These are phyloP conservation scores for Neopestalotiopsis sp. DNA, from an alignment of 2,329 filamentous ascomycete genomes.

Conservation along the genomic window DNA sequence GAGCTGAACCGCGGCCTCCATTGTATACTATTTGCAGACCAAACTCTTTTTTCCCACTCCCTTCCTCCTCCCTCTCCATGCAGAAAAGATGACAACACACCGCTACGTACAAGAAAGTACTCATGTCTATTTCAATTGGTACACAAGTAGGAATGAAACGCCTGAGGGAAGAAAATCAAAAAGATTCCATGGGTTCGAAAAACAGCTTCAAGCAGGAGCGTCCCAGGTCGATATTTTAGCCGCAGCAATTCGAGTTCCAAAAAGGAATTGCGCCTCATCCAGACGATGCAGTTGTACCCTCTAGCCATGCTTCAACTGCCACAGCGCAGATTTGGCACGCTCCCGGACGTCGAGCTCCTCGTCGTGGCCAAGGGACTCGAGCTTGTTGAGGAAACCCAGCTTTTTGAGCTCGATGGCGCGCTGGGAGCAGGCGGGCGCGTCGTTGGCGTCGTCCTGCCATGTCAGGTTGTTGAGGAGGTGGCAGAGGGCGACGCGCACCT, in stretches of 20 bases:
- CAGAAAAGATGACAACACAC: not conserved
- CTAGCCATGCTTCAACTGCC: constrained; percentile 65
- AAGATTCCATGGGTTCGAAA: no score
- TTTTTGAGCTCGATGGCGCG: constrained; percentile 72
- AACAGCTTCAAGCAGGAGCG: no score
- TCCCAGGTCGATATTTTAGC: no score
- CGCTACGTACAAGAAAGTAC: no score
- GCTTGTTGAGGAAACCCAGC: constrained; percentile 71
- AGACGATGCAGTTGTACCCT: no score
- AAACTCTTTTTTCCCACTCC: not conserved
- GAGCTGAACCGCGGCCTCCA: not conserved
- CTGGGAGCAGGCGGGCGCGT: constrained; percentile 67
- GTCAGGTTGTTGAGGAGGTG: constrained; percentile 88
- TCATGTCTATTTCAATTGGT: no score
- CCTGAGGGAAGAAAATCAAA: no score
- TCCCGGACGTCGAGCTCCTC: constrained; percentile 82
- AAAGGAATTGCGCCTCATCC: no score
- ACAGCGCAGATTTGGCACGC: constrained; percentile 78
- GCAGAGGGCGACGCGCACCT: constrained; percentile 79
- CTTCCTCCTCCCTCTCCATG: not conserved
- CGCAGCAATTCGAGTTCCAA: no score
- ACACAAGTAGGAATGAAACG: no score
- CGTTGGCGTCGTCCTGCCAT: constrained; percentile 76
- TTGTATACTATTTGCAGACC: no score
- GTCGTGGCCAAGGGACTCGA: constrained; percentile 70